Evolutionary conservation across 208 protist genomes (phyloP).

Genomic region (Trypanosomatidae sp.): DNA sequence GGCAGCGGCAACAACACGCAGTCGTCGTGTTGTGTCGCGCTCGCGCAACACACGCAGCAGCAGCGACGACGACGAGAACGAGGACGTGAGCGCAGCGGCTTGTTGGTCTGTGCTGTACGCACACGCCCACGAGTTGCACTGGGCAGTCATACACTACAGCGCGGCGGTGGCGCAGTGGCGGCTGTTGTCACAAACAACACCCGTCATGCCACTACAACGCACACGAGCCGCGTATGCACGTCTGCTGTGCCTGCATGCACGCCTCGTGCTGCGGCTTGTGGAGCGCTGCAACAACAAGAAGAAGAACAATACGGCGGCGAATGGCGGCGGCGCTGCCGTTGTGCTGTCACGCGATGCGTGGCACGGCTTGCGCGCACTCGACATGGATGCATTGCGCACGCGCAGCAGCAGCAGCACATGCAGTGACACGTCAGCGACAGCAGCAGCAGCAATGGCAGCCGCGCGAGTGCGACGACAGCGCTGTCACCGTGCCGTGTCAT

Average conservation of each 20-base stretch:
- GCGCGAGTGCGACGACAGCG: too few relatives aligned
- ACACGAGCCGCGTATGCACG: slow-evolving; percentile 11
- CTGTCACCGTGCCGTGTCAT: too few relatives aligned
- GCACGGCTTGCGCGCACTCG: too few relatives aligned
- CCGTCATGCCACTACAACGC: slow-evolving; percentile 10
- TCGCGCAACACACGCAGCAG: background rate
- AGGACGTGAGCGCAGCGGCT: background rate
- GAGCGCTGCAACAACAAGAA: too few relatives aligned
- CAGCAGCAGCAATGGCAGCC: too few relatives aligned
- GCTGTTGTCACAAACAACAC: slow-evolving; percentile 27
- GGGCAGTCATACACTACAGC: slow-evolving; percentile 47
- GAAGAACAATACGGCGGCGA: too few relatives aligned
- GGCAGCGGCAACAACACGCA: background rate
- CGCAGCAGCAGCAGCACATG: too few relatives aligned
- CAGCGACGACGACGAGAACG: background rate
- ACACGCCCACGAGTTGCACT: slow-evolving; percentile 30
- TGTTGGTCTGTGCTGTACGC: background rate
- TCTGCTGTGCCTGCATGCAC: slow-evolving; percentile 27
- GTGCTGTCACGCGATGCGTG: too few relatives aligned
- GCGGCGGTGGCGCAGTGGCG: slow-evolving; percentile 40
- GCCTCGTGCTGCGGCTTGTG: slow-evolving; percentile 7
- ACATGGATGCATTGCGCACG: too few relatives aligned
- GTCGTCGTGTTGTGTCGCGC: too few relatives aligned
- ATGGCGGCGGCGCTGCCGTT: too few relatives aligned
- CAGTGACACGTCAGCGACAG: too few relatives aligned